Conservation (phyloP, 1,284 basidiomycete genomes). For the Boletus semigastroideus region DNA sequence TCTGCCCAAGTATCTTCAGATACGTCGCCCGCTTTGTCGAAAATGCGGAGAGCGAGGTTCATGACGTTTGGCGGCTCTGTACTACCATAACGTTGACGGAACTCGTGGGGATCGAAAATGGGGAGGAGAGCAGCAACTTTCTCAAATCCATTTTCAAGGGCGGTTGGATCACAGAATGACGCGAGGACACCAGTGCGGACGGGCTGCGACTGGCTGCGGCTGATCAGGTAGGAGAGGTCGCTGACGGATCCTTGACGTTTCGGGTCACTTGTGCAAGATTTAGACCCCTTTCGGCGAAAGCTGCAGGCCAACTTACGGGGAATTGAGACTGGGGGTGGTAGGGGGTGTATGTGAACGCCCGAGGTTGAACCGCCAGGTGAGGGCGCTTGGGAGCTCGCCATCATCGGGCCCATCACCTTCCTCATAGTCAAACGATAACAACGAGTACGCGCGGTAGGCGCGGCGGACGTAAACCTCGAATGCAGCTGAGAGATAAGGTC, state of each 20-base stretch:
- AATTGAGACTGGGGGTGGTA: constrained; percentile 74
- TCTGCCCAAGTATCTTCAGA: constrained; percentile 79
- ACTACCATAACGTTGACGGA: constrained; percentile 70
- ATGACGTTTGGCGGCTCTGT: constrained; percentile 86
- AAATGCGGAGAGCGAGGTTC: constrained; percentile 89
- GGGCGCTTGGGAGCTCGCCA: constrained; percentile 74
- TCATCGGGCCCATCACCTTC: constrained; percentile 81
- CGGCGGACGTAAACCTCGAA: constrained; percentile 96
- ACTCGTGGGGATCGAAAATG: constrained; percentile 69
- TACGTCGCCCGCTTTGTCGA: constrained; percentile 74
- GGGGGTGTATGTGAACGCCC: constrained; percentile 83
- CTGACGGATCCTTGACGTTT: constrained; percentile 85
- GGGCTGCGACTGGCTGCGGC: constrained; percentile 80
- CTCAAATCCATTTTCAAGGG: constrained; percentile 74
- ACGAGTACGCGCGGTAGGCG: constrained; percentile 93
- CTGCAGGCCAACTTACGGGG: constrained; percentile 45
- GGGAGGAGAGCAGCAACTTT: constrained; percentile 71
- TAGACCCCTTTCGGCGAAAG: constrained; percentile 18
- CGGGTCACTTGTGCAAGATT: constrained; percentile 33
- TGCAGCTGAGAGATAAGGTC: constrained; percentile 59
- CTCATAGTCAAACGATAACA: constrained; percentile 92
- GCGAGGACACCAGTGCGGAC: constrained; percentile 87
- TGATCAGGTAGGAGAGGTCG: constrained; percentile 90
- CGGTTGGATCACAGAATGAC: constrained; percentile 77
- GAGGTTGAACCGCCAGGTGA: constrained; percentile 94